Evolutionary conservation across 768 basidiomycete genomes (phyloP), one percentile per base, ranked within the genome.

Genomic region (Trametes gibbosa): DNA sequence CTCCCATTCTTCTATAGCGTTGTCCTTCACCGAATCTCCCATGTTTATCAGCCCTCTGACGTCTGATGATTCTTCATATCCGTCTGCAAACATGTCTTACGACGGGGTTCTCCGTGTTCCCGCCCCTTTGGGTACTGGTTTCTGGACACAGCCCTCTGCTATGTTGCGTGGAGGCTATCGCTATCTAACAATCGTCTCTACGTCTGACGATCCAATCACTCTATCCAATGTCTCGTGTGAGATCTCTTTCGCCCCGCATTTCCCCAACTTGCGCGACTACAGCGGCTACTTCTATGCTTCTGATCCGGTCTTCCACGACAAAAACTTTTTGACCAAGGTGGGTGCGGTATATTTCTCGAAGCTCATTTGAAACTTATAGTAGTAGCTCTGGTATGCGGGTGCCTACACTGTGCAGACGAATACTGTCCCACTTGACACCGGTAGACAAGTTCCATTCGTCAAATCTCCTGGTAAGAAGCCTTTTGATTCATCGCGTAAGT

Each of bases 381-480:
- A n/a, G 5, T 51, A 73, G 69, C 65, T 83, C 3, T 84, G 84
- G 83, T 84, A 83, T 65, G 76, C 82, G 0, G 84, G 83, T 5
- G 83, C 82, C 3, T 85, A 85, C 63, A 85, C 84, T 0, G 81
- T 84, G 2, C 83, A 84, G 62, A 83, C 82, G 2, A 81, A 82
- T 58, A 83, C 79, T 0, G 79, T 83, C 0, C 70, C 82, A 0
- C 53, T 83, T 9, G 63, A 83, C 59, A 83, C 80, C 0, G 84
- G 82, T 0, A 70, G 83, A 19, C 69, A 76, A 56, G 76, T 81
- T 0, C 82, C 81, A 0, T 76, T 80, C 56, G 74, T 77, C 1
- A 5, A 48, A 0, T 67, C 77, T 14, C 73, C 74, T 9, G 82
- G 81, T 66, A 53, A 39, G 50, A 48, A 4, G 19, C n/a, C 5